Conservation (phyloP, 306 rosid genomes). For the Betula pendula region DNA sequence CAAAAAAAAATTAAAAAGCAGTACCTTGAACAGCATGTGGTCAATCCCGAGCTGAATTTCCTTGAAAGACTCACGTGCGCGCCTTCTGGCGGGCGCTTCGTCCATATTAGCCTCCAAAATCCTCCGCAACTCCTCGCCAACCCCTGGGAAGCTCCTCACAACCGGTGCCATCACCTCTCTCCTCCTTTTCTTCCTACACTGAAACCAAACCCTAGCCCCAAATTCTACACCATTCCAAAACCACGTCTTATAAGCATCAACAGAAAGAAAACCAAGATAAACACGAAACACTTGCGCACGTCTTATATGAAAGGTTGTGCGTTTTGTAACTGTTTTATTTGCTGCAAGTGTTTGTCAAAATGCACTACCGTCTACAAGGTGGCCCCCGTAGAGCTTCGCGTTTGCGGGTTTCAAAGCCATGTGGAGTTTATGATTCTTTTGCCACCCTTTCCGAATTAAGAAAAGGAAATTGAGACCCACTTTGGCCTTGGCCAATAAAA, state of each 20-base stretch:
- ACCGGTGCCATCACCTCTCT: conserved; percentile 41
- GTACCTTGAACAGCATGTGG: conserved; percentile 77
- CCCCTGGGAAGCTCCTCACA: conserved; percentile 44
- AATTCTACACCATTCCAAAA: conserved; percentile 29
- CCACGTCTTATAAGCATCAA: conserved; percentile 14
- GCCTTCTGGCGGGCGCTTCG: conserved; percentile 67
- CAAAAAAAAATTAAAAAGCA: not conserved
- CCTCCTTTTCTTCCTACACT: conserved; percentile 19
- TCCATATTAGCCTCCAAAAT: conserved; percentile 68
- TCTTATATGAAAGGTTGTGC: too few relatives aligned
- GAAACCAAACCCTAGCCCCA: conserved; percentile 30
- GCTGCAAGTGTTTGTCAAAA: not conserved
- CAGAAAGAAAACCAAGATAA: not conserved
- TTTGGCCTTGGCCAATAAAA: not conserved
- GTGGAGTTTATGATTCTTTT: conserved; percentile 12
- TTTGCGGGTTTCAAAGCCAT: conserved; percentile 36
- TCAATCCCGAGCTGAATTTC: conserved; percentile 77
- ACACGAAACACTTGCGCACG: not conserved
- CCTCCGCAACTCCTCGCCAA: conserved; percentile 54
- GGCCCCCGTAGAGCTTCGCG: conserved; percentile 20
- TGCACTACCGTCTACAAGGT: conserved; percentile 14
- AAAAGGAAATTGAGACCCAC: not conserved
- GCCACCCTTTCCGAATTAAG: too few relatives aligned
- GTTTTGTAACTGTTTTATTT: too few relatives aligned
- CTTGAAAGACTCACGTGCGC: conserved; percentile 79